Percentiles rank a stretch among this genome's conserved stretches.
phyloP scores from a whole-genome alignment of 768 basidiomycete genomes.

The Mycena amicta region DNA sequence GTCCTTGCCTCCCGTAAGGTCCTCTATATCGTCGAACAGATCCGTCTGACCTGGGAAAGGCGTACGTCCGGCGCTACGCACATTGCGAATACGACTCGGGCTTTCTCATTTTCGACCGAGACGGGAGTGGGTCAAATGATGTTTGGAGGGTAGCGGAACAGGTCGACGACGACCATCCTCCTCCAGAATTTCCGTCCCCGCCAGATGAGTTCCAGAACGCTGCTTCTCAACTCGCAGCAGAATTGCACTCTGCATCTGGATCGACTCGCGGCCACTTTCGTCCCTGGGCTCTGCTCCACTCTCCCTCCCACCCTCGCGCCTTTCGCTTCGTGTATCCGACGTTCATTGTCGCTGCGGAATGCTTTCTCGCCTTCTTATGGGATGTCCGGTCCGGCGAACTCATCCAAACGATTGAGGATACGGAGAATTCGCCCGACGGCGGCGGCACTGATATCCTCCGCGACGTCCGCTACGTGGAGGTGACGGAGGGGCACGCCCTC shows the following conservation, averaged over 20 bases:
- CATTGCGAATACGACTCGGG: slow-evolving; percentile 77
- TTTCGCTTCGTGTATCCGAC: slow-evolving; percentile 73
- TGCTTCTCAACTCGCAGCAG: slow-evolving; percentile 10
- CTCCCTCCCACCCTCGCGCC: slow-evolving; percentile 50
- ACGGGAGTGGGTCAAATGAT: slow-evolving; percentile 62
- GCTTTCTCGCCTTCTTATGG: slow-evolving; percentile 55
- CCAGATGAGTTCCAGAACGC: slow-evolving; percentile 28
- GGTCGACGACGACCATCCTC: slow-evolving; percentile 22
- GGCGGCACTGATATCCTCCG: too few relatives aligned
- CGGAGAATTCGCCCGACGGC: slow-evolving; percentile 28
- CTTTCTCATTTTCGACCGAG: slow-evolving; percentile 71
- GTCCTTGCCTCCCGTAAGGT: slow-evolving; percentile 56
- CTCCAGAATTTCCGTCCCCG: slow-evolving; percentile 32
- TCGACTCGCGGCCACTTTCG: slow-evolving; percentile 53
- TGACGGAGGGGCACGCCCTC: slow-evolving; percentile 59
- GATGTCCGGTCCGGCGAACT: slow-evolving; percentile 56
- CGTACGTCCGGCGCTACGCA: slow-evolving; percentile 55
- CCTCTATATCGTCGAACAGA: neutral
- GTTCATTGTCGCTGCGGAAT: slow-evolving; percentile 50
- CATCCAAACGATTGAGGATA: slow-evolving; percentile 49
- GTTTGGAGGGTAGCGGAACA: slow-evolving; percentile 63
- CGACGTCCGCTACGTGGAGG: slow-evolving; percentile 67
- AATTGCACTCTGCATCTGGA: slow-evolving; percentile 16
- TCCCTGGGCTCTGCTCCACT: slow-evolving; percentile 59
- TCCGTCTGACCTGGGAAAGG: slow-evolving; percentile 34